Base-by-base conservation (phyloP, 1,284 basidiomycete species). In the Trametes hirsuta region DNA sequence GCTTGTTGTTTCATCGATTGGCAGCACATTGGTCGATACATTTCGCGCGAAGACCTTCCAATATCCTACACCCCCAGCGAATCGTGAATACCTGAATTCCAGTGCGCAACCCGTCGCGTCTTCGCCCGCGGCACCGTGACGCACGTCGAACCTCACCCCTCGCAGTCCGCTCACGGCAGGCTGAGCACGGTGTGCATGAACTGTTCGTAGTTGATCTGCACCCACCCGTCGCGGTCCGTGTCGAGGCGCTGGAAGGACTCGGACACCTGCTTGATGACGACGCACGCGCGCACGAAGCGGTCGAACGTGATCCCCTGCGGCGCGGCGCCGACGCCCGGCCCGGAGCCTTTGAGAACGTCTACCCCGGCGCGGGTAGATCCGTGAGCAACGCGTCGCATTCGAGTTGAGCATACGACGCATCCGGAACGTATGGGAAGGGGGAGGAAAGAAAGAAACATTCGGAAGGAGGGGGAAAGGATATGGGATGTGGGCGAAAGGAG, bases 261-360 rank as follows among this genome's bases (percentile, higher is more conserved):
- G 45, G 83, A 85, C 66, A 91, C 79, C 71, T 90, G 87, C 78
- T 90, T 92, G 65, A 92, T 82, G 3, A 85, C 88, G 58, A 93
- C 91, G 66, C 91, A 93, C 24, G 89, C 89, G 56, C 90, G 84
- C 42, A 93, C 87, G 77, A 93, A 93, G 63, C 91, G 87, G 73
- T 93, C 91, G 69, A 93, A 93, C 12, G 86, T 84, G 76, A 93
- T 91, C 0, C 88, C 89, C 11, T 40, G 18, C 2, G 81, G 76
- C 12, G 76, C 64, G 8, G 73, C 62, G 14, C 63, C 66, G n/a
- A 58, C 53, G 11, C 54, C 30, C 10, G 78, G 69, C 22, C 77
- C 74, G 18, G 79, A 73, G 44, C 83, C 86, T 88, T 82, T 80
- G 42, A 58, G 48, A 65, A 80, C 69, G 70, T 82, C 82, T 86